These are phyloP conservation scores for Fagopyrum esculentum DNA, from an alignment of 148 eudicot species.

Conservation along the genomic window DNA sequence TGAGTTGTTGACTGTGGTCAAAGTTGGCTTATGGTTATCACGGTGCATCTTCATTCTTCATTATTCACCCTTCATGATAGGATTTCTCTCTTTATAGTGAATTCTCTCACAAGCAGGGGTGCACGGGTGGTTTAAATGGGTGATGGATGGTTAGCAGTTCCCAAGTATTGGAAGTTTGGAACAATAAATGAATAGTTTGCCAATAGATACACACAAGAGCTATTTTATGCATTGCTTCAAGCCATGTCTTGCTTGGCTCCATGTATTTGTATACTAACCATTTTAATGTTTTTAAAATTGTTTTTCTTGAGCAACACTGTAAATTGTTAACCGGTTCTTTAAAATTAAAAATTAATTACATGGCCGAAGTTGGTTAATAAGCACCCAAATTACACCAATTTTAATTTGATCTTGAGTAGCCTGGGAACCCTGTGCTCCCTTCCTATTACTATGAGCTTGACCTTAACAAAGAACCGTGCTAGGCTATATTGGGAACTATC, in stretches of 20 bases:
- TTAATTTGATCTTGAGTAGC: background rate
- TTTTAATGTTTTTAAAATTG: background rate
- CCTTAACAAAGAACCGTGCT: too few relatives aligned
- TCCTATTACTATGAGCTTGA: too few relatives aligned
- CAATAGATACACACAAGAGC: background rate
- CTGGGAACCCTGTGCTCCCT: background rate
- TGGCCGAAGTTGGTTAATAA: background rate
- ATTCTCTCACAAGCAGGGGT: constrained; percentile 1
- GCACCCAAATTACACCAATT: background rate
- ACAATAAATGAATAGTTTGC: background rate
- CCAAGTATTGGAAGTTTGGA: background rate
- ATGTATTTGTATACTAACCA: background rate
- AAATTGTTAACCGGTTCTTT: background rate
- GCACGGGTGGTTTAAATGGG: background rate
- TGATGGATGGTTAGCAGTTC: constrained; percentile 4
- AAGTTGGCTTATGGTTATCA: background rate
- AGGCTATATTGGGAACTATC: too few relatives aligned
- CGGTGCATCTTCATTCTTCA: background rate
- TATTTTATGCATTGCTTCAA: background rate
- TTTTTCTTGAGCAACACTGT: background rate
- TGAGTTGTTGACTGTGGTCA: constrained; percentile 23
- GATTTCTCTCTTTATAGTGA: background rate
- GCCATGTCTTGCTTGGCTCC: background rate
- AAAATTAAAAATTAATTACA: background rate
- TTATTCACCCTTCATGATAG: background rate